Percentiles rank a stretch among this genome's conserved stretches.
phyloP scores from a whole-genome alignment of 2,329 filamentous ascomycete genomes.

The Cordyceps fumosorosea region DNA sequence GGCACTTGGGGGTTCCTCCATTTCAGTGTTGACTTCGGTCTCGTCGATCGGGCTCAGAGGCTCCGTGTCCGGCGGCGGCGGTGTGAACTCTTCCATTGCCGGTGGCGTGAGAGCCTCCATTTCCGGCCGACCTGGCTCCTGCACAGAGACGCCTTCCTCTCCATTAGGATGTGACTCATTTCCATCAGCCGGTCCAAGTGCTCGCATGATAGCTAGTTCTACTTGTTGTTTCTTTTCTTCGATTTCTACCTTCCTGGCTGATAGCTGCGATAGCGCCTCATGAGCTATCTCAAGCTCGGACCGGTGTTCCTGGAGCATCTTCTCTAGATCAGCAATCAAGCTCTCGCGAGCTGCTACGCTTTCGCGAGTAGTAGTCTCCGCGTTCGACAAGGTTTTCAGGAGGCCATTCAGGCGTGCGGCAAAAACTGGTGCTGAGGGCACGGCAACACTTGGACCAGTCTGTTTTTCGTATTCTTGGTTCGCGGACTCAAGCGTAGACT shows the following conservation, averaged over 20 bases:
- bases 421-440: slow-evolving; percentile 81
- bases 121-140: slow-evolving; percentile 67
- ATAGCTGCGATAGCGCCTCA: slow-evolving; percentile 55
- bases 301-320: slow-evolving; percentile 69
- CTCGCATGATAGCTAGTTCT: slow-evolving; percentile 84
- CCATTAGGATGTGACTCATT: slow-evolving; percentile 41
- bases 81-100: slow-evolving; percentile 19
- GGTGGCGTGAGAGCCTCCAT: slow-evolving; percentile 73
- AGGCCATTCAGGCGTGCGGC: slow-evolving; percentile 83
- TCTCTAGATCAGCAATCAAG: slow-evolving; percentile 75
- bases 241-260: slow-evolving; percentile 61
- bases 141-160: slow-evolving; percentile 37
- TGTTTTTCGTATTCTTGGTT: slow-evolving; percentile 80
- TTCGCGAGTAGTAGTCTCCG: slow-evolving; percentile 82
- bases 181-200: slow-evolving; percentile 57
- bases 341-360: slow-evolving; percentile 78
- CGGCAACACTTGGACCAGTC: slow-evolving; percentile 59
- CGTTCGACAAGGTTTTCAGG: slow-evolving; percentile 81
- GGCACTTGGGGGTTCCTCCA: slow-evolving; percentile 10
- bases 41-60: slow-evolving; percentile 16
- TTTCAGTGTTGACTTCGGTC: slow-evolving; percentile 16
- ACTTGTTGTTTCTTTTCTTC: slow-evolving; percentile 83
- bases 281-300: slow-evolving; percentile 65
- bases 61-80: slow-evolving; percentile 18
- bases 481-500: slow-evolving; percentile 61